phyloP scores from a whole-genome alignment of 2,329 filamentous ascomycete genomes.

The Pestalotiopsis sp. region DNA sequence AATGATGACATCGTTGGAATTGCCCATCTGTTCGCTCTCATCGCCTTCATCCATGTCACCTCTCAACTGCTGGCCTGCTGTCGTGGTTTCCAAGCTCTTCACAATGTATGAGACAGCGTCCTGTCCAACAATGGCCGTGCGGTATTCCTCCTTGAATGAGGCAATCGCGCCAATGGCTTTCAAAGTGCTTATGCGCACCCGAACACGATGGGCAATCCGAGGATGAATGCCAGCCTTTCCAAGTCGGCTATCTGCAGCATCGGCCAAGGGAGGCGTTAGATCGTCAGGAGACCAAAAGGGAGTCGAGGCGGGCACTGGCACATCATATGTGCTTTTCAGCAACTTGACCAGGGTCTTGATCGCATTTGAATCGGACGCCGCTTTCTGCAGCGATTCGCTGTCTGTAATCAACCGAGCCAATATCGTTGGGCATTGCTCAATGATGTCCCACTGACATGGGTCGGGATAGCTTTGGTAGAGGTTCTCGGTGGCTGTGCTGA shows the following conservation, averaged over 20 bases:
- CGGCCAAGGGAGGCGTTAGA: constrained; percentile 33
- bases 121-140: constrained; percentile 80
- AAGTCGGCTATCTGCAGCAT: constrained; percentile 48
- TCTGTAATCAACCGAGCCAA: constrained; percentile 80
- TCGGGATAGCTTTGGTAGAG: constrained; percentile 31
- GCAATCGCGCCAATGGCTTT: constrained; percentile 82
- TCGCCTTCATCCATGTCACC: constrained; percentile 43
- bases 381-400: constrained; percentile 77
- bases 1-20: constrained; percentile 76
- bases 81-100: constrained; percentile 70
- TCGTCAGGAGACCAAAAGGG: constrained; percentile 40
- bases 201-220: constrained; percentile 68
- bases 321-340: constrained; percentile 54
- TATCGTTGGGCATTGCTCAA: constrained; percentile 74
- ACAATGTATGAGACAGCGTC: constrained; percentile 82
- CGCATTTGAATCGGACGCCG: constrained; percentile 69
- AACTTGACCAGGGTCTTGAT: constrained; percentile 50
- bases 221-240: constrained; percentile 65
- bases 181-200: constrained; percentile 74
- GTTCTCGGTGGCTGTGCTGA: constrained; percentile 54
- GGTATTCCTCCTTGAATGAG: constrained; percentile 79
- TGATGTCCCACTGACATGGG: constrained; percentile 41
- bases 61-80: constrained; percentile 47
- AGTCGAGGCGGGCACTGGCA: constrained; percentile 36
- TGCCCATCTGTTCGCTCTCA: constrained; percentile 59